Conservation (phyloP, 1,139 yeast genomes). For the Oligophagozyma castellii region DNA sequence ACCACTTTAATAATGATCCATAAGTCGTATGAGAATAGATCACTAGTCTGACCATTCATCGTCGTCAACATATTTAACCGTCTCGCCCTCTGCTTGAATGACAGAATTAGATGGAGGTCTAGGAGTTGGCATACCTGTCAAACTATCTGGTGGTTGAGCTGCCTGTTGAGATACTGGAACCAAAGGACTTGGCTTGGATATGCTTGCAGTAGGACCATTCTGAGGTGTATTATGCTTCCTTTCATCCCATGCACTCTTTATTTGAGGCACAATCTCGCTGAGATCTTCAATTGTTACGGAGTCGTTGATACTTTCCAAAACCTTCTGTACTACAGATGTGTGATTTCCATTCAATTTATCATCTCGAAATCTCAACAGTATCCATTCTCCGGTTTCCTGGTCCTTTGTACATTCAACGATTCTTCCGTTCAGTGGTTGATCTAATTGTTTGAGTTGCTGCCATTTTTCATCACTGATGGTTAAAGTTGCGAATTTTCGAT, state of each 20-base stretch:
- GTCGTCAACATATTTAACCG: constrained; percentile 24
- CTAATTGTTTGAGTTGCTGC: constrained; percentile 53
- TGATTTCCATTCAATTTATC: constrained; percentile 88
- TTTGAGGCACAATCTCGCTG: constrained; percentile 32
- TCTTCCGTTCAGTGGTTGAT: constrained; percentile 82
- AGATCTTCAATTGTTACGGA: constrained; percentile 73
- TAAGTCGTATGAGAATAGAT: too few relatives aligned
- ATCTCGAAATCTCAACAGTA: constrained; percentile 76
- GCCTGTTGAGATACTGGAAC: too few relatives aligned
- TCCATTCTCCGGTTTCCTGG: constrained; percentile 49
- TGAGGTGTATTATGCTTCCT: constrained; percentile 23
- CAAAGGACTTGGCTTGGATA: too few relatives aligned
- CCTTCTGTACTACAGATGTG: constrained; percentile 63
- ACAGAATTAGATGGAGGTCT: constrained; percentile 3
- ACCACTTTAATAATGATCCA: too few relatives aligned
- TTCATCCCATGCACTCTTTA: constrained; percentile 35
- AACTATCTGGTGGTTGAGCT: not conserved
- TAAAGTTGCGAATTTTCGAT: constrained; percentile 55
- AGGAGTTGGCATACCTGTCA: constrained; percentile 3
- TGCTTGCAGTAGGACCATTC: not conserved
- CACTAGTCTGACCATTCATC: constrained; percentile 24
- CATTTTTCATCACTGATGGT: constrained; percentile 61
- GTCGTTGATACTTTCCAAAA: constrained; percentile 72
- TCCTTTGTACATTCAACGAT: constrained; percentile 68
- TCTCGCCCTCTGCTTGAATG: constrained; percentile 4